Evolutionary conservation across 768 basidiomycete genomes (phyloP).

Genomic region (Leucocoprinus leucothites): DNA sequence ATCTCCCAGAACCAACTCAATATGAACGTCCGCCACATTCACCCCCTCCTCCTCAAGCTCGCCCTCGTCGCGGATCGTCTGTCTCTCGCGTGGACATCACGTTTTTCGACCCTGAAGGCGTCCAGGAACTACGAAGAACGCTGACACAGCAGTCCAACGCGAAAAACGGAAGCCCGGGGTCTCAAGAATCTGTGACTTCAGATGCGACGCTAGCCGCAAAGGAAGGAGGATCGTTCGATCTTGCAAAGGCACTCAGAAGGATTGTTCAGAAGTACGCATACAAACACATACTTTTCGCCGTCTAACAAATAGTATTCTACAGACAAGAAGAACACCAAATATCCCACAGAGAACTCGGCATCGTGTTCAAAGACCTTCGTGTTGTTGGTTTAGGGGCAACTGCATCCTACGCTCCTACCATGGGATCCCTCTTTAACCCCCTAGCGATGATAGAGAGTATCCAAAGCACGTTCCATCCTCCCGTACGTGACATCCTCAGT

Average conservation of each 20-base stretch:
- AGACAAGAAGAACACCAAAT: conserved; percentile 48
- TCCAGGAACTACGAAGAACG: conserved; percentile 37
- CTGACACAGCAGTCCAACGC: conserved; percentile 27
- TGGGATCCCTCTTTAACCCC: conserved; percentile 64
- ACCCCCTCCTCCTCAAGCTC: not conserved
- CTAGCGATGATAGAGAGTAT: conserved; percentile 38
- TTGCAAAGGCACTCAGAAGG: conserved; percentile 30
- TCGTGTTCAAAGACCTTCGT: conserved; percentile 55
- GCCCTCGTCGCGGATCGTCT: conserved; percentile 11
- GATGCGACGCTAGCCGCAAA: conserved; percentile 20
- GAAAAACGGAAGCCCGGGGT: not conserved
- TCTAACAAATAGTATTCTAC: too few relatives aligned
- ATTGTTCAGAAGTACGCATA: conserved; percentile 29
- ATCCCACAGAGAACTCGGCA: conserved; percentile 53
- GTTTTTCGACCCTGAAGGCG: conserved; percentile 56
- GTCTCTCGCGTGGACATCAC: conserved; percentile 41
- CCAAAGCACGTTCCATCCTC: conserved; percentile 54
- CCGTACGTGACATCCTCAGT: conserved; percentile 57
- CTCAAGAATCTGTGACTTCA: not conserved
- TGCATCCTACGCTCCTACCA: conserved; percentile 50
- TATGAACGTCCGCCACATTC: not conserved
- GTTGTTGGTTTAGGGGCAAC: conserved; percentile 58
- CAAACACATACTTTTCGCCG: too few relatives aligned
- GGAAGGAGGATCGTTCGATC: conserved; percentile 31
- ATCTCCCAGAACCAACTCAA: not conserved